Evolutionary conservation across 805 yeast genomes (phyloP).

Genomic region (Lachancea waltii): DNA sequence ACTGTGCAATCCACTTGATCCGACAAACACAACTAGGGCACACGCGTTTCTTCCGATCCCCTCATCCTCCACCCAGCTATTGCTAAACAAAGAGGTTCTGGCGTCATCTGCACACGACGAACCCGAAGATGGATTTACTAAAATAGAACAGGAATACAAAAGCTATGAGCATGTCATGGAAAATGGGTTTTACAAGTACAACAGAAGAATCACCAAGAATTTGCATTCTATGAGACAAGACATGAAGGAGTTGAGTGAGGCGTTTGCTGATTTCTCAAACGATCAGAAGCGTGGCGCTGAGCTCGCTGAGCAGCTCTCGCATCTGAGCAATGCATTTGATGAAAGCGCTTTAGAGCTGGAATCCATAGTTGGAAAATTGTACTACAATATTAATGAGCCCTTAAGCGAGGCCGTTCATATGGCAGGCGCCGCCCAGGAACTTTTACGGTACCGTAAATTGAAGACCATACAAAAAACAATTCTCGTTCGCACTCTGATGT

Average conservation of each 20-base stretch:
- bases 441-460: conserved; percentile 28
- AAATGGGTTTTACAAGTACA: conserved; percentile 27
- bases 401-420: conserved; percentile 28
- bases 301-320: conserved; percentile 23
- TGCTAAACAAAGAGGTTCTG: conserved; percentile 16
- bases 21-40: conserved; percentile 31
- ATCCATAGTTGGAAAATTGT: conserved; percentile 24
- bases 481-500: conserved; percentile 19
- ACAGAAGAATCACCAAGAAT: conserved; percentile 25
- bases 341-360: conserved; percentile 23
- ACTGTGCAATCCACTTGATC: conserved; percentile 33
- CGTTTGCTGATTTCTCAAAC: conserved; percentile 21
- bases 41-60: conserved; percentile 31
- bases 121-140: conserved; percentile 19
- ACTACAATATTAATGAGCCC: conserved; percentile 31
- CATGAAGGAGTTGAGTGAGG: conserved; percentile 25
- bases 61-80: conserved; percentile 19
- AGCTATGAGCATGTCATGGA: conserved; percentile 23
- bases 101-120: conserved; percentile 6
- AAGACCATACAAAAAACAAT: conserved; percentile 28
- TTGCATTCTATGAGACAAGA: conserved; percentile 21
- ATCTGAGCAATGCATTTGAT: conserved; percentile 25
- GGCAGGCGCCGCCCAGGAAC: conserved; percentile 28
- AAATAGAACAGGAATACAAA: conserved; percentile 28
- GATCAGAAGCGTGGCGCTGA: conserved; percentile 21